phyloP scores from a whole-genome alignment of 2,329 filamentous ascomycete species.

The Aschersonia sp. region DNA sequence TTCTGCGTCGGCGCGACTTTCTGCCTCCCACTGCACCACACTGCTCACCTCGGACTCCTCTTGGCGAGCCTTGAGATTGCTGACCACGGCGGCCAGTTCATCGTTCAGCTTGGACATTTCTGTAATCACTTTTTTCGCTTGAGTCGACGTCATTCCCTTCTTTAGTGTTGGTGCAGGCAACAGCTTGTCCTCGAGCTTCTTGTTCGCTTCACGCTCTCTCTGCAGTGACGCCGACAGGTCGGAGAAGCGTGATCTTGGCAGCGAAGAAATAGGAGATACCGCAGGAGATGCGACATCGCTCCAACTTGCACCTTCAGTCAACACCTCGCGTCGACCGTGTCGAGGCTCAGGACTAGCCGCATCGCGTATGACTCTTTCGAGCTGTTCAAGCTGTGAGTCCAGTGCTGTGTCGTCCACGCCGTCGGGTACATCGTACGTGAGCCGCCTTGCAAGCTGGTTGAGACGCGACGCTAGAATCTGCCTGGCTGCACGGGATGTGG shows the following conservation, averaged over 20 bases:
- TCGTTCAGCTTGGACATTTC: constrained; percentile 28
- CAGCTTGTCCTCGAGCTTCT: constrained; percentile 6
- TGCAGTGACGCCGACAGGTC: constrained; percentile 22
- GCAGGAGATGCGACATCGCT: constrained; percentile 15
- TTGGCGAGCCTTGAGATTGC: constrained; percentile 36
- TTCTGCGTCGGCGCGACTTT: no score
- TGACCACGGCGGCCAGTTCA: constrained; percentile 33
- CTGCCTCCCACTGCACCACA: no score
- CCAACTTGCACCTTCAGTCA: constrained; percentile 9
- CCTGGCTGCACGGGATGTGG: constrained; percentile 15
- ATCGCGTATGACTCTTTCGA: constrained; percentile 15
- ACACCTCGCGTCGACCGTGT: background rate
- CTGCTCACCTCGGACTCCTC: constrained; percentile 43
- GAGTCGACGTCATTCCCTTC: constrained; percentile 16
- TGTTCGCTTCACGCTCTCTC: constrained; percentile 14
- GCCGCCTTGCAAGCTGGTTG: constrained; percentile 22
- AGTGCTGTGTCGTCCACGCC: constrained; percentile 19
- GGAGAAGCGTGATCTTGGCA: constrained; percentile 24
- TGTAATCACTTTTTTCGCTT: constrained; percentile 22
- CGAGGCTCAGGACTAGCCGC: constrained; percentile 4
- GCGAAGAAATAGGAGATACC: constrained; percentile 19
- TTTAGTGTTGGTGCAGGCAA: constrained; percentile 8
- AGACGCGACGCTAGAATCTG: constrained; percentile 30
- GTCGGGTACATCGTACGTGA: constrained; percentile 17
- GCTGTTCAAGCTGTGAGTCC: constrained; percentile 21